Conservation (phyloP, 768 basidiomycete genomes). For the Tephrocybe rancida region DNA sequence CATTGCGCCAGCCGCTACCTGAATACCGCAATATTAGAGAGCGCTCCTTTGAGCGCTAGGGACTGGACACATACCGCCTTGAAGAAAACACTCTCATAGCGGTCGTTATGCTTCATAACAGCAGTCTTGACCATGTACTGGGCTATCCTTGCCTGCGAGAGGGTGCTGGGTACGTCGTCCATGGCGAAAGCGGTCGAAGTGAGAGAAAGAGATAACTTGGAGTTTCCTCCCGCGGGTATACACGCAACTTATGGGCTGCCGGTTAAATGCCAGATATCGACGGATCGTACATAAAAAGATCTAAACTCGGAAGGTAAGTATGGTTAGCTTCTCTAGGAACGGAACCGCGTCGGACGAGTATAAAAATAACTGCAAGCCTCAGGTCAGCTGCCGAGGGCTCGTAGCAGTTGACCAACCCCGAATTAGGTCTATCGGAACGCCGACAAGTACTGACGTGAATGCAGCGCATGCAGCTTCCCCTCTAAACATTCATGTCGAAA, state of each 20-base stretch:
- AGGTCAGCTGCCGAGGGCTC: background rate
- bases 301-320: background rate
- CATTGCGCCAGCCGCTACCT: constrained; percentile 74
- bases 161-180: constrained; percentile 38
- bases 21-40: background rate
- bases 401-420: no score
- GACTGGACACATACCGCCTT: constrained; percentile 70
- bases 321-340: background rate
- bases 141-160: constrained; percentile 63
- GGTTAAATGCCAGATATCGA: background rate
- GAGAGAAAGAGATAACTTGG: background rate
- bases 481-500: no score
- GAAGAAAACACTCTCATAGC: constrained; percentile 60
- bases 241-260: background rate
- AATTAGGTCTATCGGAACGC: no score
- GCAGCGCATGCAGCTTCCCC: no score
- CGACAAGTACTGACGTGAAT: background rate
- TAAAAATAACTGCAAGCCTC: background rate
- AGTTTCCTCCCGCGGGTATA: background rate
- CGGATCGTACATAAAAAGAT: background rate
- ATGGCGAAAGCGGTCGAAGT: constrained; percentile 1
- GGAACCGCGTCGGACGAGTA: background rate
- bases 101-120: constrained; percentile 64
- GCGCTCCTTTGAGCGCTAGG: background rate
- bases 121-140: constrained; percentile 56